A percentile compares a stretch with the other conserved stretches of the same genome.
phyloP scores from a whole-genome alignment of 257 asterid genomes.

The Ehretia macrophylla region DNA sequence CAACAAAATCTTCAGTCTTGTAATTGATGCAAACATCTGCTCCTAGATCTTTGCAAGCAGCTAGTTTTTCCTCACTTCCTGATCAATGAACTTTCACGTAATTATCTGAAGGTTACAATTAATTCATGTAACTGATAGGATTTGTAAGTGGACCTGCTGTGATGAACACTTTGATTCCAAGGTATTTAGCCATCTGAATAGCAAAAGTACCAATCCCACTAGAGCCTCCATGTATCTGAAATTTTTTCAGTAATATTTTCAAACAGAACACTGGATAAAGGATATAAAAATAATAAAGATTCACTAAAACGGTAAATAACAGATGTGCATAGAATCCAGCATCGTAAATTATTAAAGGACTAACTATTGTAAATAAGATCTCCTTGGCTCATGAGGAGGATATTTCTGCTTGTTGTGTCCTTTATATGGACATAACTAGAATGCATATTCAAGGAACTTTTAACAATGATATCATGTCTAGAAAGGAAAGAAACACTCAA shows the following conservation, averaged over 20 bases:
- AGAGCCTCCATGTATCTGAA: constrained; percentile 96
- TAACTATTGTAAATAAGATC: no score
- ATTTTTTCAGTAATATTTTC: neutral
- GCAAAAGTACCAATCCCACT: constrained; percentile 99
- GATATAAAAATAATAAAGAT: no score
- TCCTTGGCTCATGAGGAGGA: no score
- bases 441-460: no score
- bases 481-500: no score
- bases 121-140: no score
- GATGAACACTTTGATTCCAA: constrained; percentile 67
- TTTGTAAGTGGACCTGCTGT: constrained; percentile 68
- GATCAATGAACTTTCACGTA: constrained; percentile 2
- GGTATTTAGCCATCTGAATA: constrained; percentile 81
- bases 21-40: constrained; percentile 96
- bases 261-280: no score
- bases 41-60: constrained; percentile 90
- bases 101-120: no score
- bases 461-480: no score
- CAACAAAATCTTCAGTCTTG: constrained; percentile 85
- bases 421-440: no score
- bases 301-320: neutral
- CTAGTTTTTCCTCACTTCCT: constrained; percentile 92
- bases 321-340: no score
- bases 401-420: no score
- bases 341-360: neutral